A percentile compares a stretch with the other conserved stretches of the same genome.
phyloP scores from a whole-genome alignment of 306 rosid genomes.

The Elaeagnus macrophylla region DNA sequence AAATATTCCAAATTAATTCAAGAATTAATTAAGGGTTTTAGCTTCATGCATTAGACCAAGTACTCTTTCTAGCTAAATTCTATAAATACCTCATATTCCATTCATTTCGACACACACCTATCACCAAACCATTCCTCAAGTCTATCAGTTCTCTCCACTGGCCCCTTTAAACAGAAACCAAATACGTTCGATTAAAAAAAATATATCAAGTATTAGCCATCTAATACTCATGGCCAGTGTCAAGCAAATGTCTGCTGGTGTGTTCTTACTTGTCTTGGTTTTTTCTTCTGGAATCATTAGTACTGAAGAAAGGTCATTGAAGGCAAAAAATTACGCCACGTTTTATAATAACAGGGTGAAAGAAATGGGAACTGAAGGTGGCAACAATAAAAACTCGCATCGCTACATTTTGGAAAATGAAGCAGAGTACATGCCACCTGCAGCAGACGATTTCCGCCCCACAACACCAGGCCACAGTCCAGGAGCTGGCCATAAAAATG shows the following conservation, averaged over 20 bases:
- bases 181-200: too few relatives aligned
- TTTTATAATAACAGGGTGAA: not conserved
- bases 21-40: not conserved
- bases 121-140: constrained; percentile 2
- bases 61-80: constrained; percentile 7
- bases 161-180: not conserved
- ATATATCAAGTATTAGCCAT: too few relatives aligned
- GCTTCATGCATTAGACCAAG: not conserved
- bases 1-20: too few relatives aligned
- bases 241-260: constrained; percentile 22
- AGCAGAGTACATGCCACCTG: not conserved
- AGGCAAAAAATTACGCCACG: not conserved
- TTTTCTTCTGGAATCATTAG: constrained; percentile 16
- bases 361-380: constrained; percentile 4
- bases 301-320: constrained; percentile 31
- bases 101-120: constrained; percentile 21
- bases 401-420: constrained; percentile 13
- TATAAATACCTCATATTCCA: constrained; percentile 34
- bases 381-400: constrained; percentile 11
- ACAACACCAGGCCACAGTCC: constrained; percentile 86
- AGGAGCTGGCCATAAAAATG: constrained; percentile 65
- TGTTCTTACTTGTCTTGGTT: constrained; percentile 27
- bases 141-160: not conserved
- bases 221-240: constrained; percentile 29
- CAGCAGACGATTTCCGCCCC: constrained; percentile 38